These are phyloP conservation scores for Aspergillus campestris DNA, from an alignment of 495 filamentous ascomycete genomes.

Conservation along the genomic window DNA sequence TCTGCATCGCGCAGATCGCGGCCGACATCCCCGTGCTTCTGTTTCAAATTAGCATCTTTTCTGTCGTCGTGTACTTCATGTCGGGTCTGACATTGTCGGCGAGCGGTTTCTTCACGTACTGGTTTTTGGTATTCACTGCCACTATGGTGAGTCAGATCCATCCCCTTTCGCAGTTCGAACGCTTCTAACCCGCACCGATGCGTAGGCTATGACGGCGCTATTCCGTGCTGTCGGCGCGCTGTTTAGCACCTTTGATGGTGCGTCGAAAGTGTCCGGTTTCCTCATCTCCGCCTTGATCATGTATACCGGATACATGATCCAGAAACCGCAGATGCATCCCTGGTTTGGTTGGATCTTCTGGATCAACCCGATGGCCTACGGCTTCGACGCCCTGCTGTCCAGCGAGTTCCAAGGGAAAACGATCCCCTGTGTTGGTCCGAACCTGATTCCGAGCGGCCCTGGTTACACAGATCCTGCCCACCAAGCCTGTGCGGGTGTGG, in stretches of 20 bases:
- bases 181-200: constrained; percentile 28
- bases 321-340: constrained; percentile 56
- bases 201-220: constrained; percentile 38
- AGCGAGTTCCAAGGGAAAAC: constrained; percentile 54
- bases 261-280: constrained; percentile 47
- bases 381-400: constrained; percentile 58
- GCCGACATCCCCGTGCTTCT: constrained; percentile 61
- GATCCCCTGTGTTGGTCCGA: constrained; percentile 38
- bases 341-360: constrained; percentile 74
- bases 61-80: constrained; percentile 71
- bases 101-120: constrained; percentile 43
- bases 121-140: constrained; percentile 34
- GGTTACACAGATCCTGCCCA: constrained; percentile 21
- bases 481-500: constrained; percentile 48
- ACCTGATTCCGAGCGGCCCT: constrained; percentile 38
- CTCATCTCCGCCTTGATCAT: constrained; percentile 43
- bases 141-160: constrained; percentile 19
- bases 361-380: constrained; percentile 66
- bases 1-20: constrained; percentile 60
- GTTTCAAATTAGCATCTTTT: constrained; percentile 57
- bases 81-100: constrained; percentile 39
- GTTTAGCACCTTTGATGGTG: constrained; percentile 43
- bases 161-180: constrained; percentile 41
- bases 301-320: constrained; percentile 53
- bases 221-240: constrained; percentile 45